Conservation (phyloP, 495 filamentous ascomycete genomes). For the Xylaria longipes region DNA sequence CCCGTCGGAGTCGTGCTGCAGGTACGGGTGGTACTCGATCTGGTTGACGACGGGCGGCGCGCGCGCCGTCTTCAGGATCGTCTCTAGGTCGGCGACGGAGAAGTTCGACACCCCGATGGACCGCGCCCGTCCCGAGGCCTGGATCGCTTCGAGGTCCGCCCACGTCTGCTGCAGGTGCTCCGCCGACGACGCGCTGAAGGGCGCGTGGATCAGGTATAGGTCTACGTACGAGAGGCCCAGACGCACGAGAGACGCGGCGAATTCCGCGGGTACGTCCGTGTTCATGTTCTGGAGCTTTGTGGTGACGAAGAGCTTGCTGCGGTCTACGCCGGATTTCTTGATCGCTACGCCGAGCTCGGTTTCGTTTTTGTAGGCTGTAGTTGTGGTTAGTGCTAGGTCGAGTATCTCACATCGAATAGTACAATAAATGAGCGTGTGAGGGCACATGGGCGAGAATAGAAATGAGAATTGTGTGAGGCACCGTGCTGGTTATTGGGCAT, state of each 20-base stretch:
- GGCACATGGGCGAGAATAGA: background rate
- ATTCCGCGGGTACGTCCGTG: slow-evolving; percentile 66
- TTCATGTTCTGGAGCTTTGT: slow-evolving; percentile 71
- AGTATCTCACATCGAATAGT: too few species aligned
- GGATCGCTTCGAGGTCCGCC: slow-evolving; percentile 78
- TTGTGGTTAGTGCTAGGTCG: background rate
- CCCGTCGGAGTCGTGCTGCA: slow-evolving; percentile 64
- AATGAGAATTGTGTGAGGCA: background rate
- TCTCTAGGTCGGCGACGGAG: slow-evolving; percentile 69
- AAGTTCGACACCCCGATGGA: slow-evolving; percentile 90
- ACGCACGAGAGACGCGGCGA: slow-evolving; percentile 74
- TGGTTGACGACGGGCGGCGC: slow-evolving; percentile 78
- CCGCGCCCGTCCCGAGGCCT: slow-evolving; percentile 71
- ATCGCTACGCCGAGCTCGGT: slow-evolving; percentile 76
- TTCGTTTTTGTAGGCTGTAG: slow-evolving; percentile 78
- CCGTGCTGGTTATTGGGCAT: background rate
- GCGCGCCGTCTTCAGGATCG: slow-evolving; percentile 68
- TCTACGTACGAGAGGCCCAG: slow-evolving; percentile 83
- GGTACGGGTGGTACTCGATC: slow-evolving; percentile 88
- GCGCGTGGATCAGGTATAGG: slow-evolving; percentile 81
- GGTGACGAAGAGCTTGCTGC: slow-evolving; percentile 75
- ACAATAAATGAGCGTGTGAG: background rate
- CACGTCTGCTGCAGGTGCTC: slow-evolving; percentile 72
- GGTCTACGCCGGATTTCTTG: slow-evolving; percentile 66
- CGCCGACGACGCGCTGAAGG: slow-evolving; percentile 69